Evolutionary conservation across 2,329 filamentous ascomycete species (phyloP).

Genomic region (Xylaria sp.): DNA sequence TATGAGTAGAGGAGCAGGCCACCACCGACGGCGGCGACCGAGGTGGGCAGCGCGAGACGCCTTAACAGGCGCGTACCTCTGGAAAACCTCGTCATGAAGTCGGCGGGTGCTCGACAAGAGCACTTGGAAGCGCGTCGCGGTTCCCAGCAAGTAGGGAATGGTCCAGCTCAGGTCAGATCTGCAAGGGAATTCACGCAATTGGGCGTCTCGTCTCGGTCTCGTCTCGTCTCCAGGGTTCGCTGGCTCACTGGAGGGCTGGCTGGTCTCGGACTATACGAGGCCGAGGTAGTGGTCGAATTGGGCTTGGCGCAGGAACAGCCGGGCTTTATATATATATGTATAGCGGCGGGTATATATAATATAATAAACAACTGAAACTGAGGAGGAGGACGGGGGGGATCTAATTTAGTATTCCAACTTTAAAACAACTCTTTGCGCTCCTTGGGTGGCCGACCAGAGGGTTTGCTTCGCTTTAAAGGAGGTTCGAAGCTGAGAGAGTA

Average conservation of each 20-base stretch:
- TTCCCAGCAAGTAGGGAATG: constrained; percentile 8
- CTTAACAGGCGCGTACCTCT: constrained; percentile 52
- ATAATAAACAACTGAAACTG: background rate
- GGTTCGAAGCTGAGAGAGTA: background rate
- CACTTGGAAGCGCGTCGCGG: constrained; percentile 14
- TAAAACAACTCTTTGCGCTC: background rate
- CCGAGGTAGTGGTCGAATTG: constrained; percentile 28
- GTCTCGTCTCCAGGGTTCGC: background rate
- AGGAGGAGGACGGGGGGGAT: background rate
- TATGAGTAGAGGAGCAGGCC: constrained; percentile 65
- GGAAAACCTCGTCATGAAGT: constrained; percentile 48
- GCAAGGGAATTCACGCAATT: constrained; percentile 19
- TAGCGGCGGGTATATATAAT: background rate
- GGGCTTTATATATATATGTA: background rate
- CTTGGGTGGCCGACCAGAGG: background rate
- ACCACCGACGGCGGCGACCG: constrained; percentile 55
- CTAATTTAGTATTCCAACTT: constrained; percentile 5
- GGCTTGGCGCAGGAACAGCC: constrained; percentile 29
- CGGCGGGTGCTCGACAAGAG: constrained; percentile 25
- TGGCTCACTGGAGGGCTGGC: background rate
- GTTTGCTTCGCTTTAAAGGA: constrained; percentile 2
- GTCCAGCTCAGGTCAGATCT: constrained; percentile 5
- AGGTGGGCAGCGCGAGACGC: constrained; percentile 58
- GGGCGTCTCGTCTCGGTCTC: background rate
- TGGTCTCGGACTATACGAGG: constrained; percentile 34